Conservation (phyloP, 2,329 filamentous ascomycete species). For the Cladosporium sp. region DNA sequence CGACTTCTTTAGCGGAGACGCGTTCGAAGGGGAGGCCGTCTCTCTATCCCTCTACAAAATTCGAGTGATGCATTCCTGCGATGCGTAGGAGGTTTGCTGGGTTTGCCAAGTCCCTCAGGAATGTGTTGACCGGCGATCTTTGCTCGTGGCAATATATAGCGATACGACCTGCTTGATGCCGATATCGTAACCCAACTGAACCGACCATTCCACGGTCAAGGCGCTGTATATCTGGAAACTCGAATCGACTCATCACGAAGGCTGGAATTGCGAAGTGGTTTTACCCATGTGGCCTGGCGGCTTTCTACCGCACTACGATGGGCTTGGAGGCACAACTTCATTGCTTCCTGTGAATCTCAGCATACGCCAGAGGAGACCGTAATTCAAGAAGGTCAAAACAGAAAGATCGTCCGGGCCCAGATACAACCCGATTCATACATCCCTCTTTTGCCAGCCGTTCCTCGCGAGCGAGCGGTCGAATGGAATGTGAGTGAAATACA, state of each 20-base stretch:
- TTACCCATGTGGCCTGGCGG: background rate
- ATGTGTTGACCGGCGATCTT: background rate
- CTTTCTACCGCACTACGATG: background rate
- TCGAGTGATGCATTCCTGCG: background rate
- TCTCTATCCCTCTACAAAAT: background rate
- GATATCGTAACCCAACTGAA: background rate
- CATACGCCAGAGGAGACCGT: background rate
- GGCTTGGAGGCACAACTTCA: background rate
- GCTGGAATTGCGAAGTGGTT: background rate
- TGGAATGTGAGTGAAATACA: background rate
- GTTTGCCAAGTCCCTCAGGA: background rate
- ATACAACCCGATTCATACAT: background rate
- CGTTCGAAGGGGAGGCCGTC: background rate
- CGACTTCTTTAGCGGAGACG: background rate
- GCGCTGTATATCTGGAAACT: background rate
- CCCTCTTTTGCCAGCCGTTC: background rate
- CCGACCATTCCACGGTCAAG: background rate
- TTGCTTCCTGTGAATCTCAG: background rate
- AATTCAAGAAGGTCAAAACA: background rate
- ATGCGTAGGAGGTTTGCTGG: background rate
- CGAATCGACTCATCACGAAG: background rate
- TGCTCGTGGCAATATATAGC: background rate
- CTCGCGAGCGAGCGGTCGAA: background rate
- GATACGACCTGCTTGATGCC: background rate
- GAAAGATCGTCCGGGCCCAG: background rate